Evolutionary conservation across 2,329 filamentous ascomycete species (phyloP), one percentile per base, ranked within the genome.

Genomic region (Aspergillus sclerotialis): DNA sequence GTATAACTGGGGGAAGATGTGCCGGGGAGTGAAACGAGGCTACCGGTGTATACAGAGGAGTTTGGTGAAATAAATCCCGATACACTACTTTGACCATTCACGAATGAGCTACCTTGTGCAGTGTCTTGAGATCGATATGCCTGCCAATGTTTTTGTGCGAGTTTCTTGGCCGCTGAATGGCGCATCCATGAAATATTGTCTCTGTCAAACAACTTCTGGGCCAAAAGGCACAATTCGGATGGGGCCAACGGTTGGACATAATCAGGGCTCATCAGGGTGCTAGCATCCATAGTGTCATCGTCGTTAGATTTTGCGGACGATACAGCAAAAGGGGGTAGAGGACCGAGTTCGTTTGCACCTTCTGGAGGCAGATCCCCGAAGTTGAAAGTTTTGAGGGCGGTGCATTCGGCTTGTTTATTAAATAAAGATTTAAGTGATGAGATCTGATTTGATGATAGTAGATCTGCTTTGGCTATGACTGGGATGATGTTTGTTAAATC

Each of bases 251-350:
- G 90, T 41, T 86, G 82, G 10, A 92, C 69, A 54, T 95, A 96
- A 50, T 92, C 84, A 1, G 89, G 82, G 36, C 81, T 88, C 90
- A 96, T 96, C 12, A 96, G 72, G 0, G 94, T 69, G 50, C 87
- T 94, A 12, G 89, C 90, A 56, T 96, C 90, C 81, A 96, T 93
- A 28, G 74, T 78, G 25, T 94, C 86, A 40, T 78, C 67, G 49
- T 95, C 87, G 14, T 76, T 75, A 1, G 74, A 76, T 15, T 76
- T 69, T 9, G 76, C 75, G 13, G 84, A 92, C 1, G 90, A 95
- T 13, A 94, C 73, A 1, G 85, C 78, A 53, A 85, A 93, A 3
- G 81, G 77, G 38, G 66, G 65, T 9, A 58, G 56, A 2, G 60
- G 49, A n/a, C 46, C 45, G 7, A 50, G 36, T 14, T 39, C 38